Evolutionary conservation across 2,329 filamentous ascomycete species (phyloP), one percentile per base, ranked within the genome.

Genomic region (Colletotrichum tabaci): DNA sequence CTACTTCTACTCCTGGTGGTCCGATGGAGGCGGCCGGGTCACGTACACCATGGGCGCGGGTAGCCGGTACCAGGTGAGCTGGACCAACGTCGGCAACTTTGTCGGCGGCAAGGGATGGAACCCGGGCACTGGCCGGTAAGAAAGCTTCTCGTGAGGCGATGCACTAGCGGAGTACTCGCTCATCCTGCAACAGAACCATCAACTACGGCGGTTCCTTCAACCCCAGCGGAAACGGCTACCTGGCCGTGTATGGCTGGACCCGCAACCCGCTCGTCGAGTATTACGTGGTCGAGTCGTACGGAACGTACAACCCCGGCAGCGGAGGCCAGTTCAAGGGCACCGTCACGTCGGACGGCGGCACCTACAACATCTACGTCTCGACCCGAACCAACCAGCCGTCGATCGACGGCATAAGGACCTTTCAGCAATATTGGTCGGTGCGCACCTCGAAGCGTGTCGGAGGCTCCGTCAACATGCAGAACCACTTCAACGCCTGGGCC

Each of bases 101-200:
- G 87, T 89, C 47, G 87, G 82, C 69, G 88, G 88, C 49, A 90
- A 89, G 79, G 88, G 88, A 35, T 90, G 88, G 87, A 85, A 85
- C 66, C 84, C 87, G 23, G 88, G 87, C 58, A 81, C 77, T 70
- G 78, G 81, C 30, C 82, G 86, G 69, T 72, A 55, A 63, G 65
- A 44, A 8, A 6, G 10, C 5, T 18, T 13, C 3, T 18, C 1
- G 8, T 16, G 2, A 3, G 2, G 4, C 13, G 4, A 60, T 4
- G 7, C 13, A 12, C 10, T 12, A 0, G 42, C 12, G 16, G 2
- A 12, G 9, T 12, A 3, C 7, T 30, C 13, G 21, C 65, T 63
- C 21, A 70, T 42, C 15, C 13, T 6, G 0, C 7, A 3, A 21
- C 23, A 69, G 65, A 40, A 66, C 62, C 6, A 78, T 79, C 53